Evolutionary conservation across 78 protist species (phyloP).

Genomic region (Diacronema lutheri): DNA sequence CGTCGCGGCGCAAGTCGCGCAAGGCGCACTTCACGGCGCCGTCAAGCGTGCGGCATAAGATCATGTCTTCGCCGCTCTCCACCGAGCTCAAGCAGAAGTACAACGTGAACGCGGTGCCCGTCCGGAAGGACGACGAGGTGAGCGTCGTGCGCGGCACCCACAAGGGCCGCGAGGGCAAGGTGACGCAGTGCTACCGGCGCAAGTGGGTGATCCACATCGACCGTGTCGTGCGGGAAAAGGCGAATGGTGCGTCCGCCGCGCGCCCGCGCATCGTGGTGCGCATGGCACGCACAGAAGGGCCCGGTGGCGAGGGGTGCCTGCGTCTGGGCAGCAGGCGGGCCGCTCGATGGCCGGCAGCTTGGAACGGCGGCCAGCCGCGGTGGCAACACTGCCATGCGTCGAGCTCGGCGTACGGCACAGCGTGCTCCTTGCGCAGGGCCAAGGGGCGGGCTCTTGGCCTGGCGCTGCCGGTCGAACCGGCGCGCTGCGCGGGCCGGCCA

Average conservation of each 20-base stretch:
- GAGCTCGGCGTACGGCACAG: too few species aligned
- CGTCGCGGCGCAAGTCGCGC: constrained; percentile 92
- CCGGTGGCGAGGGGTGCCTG: not conserved
- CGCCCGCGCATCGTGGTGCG: not conserved
- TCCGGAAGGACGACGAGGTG: constrained; percentile 99
- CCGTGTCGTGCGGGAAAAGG: constrained; percentile 81
- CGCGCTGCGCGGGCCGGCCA: too few species aligned
- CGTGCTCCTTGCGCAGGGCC: too few species aligned
- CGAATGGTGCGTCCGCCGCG: constrained; percentile 77
- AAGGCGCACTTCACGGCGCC: constrained; percentile 99
- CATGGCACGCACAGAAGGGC: not conserved
- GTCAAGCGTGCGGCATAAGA: constrained; percentile 79
- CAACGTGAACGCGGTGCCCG: constrained; percentile 88
- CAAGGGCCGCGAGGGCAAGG: constrained; percentile 88
- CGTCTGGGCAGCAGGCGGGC: not conserved
- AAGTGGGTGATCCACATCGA: constrained; percentile 94
- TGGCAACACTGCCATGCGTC: too few species aligned
- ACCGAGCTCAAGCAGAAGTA: constrained; percentile 92
- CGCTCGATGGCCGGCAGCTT: not conserved
- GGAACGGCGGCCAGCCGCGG: too few species aligned
- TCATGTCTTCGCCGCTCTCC: constrained; percentile 95
- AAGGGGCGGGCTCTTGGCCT: too few species aligned
- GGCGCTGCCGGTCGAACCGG: too few species aligned
- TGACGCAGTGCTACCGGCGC: constrained; percentile 84
- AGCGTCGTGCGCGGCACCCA: constrained; percentile 78